Evolutionary conservation across 2,329 filamentous ascomycete species (phyloP).

Genomic region (Geosmithia morbida): DNA sequence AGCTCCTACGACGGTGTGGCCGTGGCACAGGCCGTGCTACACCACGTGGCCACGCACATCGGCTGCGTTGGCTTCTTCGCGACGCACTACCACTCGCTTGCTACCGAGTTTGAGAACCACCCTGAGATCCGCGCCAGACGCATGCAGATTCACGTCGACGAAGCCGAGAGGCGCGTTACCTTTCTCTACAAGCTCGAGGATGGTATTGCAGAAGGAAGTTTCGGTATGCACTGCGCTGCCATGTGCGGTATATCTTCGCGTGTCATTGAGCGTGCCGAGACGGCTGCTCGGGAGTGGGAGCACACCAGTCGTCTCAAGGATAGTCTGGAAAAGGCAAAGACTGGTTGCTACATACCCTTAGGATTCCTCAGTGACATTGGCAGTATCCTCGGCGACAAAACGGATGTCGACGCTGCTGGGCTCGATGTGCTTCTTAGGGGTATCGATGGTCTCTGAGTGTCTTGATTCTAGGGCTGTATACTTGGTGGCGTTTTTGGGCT

Average conservation of each 20-base stretch:
- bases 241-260: slow-evolving; percentile 88
- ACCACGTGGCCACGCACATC: slow-evolving; percentile 85
- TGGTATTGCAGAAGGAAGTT: slow-evolving; percentile 89
- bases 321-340: slow-evolving; percentile 67
- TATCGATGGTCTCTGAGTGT: slow-evolving; percentile 39
- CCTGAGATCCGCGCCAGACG: slow-evolving; percentile 75
- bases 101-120: slow-evolving; percentile 78
- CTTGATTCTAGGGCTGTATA: neutral
- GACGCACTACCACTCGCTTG: slow-evolving; percentile 91
- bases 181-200: slow-evolving; percentile 92
- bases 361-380: slow-evolving; percentile 81
- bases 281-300: slow-evolving; percentile 85
- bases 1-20: slow-evolving; percentile 93
- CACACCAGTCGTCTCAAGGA: slow-evolving; percentile 85
- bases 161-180: slow-evolving; percentile 70
- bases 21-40: slow-evolving; percentile 91
- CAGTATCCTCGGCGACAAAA: slow-evolving; percentile 51
- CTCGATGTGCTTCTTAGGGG: slow-evolving; percentile 45
- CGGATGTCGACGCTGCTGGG: slow-evolving; percentile 28
- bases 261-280: slow-evolving; percentile 76
- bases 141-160: slow-evolving; percentile 93
- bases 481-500: neutral
- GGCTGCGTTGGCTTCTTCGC: slow-evolving; percentile 95
- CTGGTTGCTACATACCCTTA: slow-evolving; percentile 68
- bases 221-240: slow-evolving; percentile 96